These are phyloP conservation scores for Dittrichia graveolens DNA, from an alignment of 129 eudicot species.

Conservation along the genomic window DNA sequence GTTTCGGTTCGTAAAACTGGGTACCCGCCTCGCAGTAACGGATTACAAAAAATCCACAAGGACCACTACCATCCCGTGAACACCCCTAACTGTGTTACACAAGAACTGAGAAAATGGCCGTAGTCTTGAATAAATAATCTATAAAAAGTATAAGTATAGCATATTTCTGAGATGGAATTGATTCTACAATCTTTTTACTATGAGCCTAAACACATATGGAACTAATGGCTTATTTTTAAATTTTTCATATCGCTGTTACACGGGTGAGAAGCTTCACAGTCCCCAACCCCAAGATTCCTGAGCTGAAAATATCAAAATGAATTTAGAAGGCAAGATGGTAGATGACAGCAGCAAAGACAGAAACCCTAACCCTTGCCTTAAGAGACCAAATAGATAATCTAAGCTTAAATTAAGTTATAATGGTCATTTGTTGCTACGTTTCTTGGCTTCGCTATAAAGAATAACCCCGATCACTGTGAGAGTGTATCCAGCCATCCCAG, in stretches of 20 bases:
- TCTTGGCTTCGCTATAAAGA: slow-evolving; percentile 89
- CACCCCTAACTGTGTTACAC: too few species aligned
- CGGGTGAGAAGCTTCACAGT: slow-evolving; percentile 23
- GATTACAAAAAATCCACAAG: too few species aligned
- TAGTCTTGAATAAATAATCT: slow-evolving; percentile 27
- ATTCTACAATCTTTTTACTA: slow-evolving; percentile 34
- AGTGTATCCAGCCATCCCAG: slow-evolving; percentile 89
- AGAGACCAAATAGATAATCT: slow-evolving; percentile 18
- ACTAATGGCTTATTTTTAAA: too few species aligned
- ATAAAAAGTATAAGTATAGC: slow-evolving; percentile 29
- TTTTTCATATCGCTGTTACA: slow-evolving; percentile 34
- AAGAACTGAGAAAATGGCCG: not conserved
- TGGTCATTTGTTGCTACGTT: slow-evolving; percentile 61
- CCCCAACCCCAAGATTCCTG: slow-evolving; percentile 9
- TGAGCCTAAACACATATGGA: slow-evolving; percentile 33
- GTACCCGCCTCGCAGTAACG: too few species aligned
- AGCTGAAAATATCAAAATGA: slow-evolving; percentile 31
- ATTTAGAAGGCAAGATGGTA: slow-evolving; percentile 24
- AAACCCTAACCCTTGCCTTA: slow-evolving; percentile 22
- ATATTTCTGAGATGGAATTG: not conserved
- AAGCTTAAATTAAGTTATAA: slow-evolving; percentile 17
- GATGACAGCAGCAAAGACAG: slow-evolving; percentile 6
- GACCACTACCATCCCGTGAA: too few species aligned
- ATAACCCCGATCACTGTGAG: slow-evolving; percentile 85
- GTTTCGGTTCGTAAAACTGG: too few species aligned